These are phyloP conservation scores for Leccinum imitatum DNA, from an alignment of 768 basidiomycete genomes.

Conservation along the genomic window DNA sequence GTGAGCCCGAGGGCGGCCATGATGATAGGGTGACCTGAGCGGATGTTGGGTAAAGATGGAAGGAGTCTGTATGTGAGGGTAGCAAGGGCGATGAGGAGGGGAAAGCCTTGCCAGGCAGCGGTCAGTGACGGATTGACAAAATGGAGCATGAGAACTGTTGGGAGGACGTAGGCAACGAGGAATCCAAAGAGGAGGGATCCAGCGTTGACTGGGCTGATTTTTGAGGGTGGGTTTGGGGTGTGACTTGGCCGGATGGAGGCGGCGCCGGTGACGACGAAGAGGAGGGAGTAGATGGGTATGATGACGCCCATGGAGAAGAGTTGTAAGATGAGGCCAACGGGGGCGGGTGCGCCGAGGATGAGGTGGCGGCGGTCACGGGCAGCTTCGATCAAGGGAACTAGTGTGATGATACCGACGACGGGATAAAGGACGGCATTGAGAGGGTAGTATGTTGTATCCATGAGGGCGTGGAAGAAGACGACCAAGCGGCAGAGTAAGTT, in stretches of 20 bases:
- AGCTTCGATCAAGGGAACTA: conserved; percentile 48
- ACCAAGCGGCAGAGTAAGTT: conserved; percentile 43
- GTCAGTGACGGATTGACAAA: conserved; percentile 44
- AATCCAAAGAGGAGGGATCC: conserved; percentile 54
- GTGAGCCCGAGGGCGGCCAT: conserved; percentile 14
- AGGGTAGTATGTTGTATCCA: conserved; percentile 18
- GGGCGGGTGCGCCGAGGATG: conserved; percentile 41
- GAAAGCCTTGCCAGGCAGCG: conserved; percentile 55
- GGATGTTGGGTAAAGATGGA: conserved; percentile 14
- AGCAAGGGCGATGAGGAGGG: conserved; percentile 45
- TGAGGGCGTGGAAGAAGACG: conserved; percentile 42
- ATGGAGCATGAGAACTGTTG: conserved; percentile 45
- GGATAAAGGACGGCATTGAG: conserved; percentile 17
- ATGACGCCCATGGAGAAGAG: conserved; percentile 41
- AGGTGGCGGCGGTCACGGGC: conserved; percentile 37
- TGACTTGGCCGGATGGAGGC: conserved; percentile 10
- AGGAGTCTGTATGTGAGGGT: conserved; percentile 40
- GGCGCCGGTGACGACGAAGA: conserved; percentile 42
- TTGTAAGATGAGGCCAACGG: conserved; percentile 44
- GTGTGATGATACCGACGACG: conserved; percentile 16
- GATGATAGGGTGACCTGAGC: conserved; percentile 25
- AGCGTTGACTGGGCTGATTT: conserved; percentile 45
- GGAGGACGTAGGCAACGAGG: conserved; percentile 44
- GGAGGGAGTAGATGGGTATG: conserved; percentile 49
- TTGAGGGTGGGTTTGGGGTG: conserved; percentile 13